Conservation (phyloP, 257 asterid genomes). For the Hygrophila difformis region DNA sequence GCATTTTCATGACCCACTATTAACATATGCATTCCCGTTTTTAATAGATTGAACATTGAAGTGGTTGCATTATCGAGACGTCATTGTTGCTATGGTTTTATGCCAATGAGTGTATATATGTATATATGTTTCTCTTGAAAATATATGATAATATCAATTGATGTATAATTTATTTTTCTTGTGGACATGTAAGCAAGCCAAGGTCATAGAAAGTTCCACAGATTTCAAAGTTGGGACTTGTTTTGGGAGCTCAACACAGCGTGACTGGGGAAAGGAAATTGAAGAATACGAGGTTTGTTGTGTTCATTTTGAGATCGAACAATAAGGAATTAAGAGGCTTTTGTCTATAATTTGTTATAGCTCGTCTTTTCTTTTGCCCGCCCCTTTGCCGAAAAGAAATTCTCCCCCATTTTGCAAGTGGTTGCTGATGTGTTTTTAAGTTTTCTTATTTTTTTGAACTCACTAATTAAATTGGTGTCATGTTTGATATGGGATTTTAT, state of each 20-base stretch:
- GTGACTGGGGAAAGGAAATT: constrained; percentile 74
- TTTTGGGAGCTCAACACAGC: constrained; percentile 52
- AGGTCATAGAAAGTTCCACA: constrained; percentile 60
- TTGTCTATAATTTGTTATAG: constrained; percentile 10
- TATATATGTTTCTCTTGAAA: constrained; percentile 20
- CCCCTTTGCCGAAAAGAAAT: constrained; percentile 3
- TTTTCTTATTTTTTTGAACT: neutral
- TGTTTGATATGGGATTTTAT: neutral
- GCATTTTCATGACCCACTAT: too few relatives aligned
- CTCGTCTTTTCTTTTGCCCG: neutral
- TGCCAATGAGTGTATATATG: neutral
- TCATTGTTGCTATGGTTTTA: too few relatives aligned
- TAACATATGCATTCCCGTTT: too few relatives aligned
- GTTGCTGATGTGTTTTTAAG: neutral
- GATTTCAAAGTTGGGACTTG: constrained; percentile 66
- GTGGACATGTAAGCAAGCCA: constrained; percentile 64
- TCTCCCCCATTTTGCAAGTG: constrained; percentile 2
- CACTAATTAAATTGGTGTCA: neutral
- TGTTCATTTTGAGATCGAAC: constrained; percentile 11
- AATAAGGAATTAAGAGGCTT: neutral
- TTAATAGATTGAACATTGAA: too few relatives aligned
- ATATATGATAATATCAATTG: neutral
- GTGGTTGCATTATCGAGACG: too few relatives aligned
- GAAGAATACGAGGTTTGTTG: constrained; percentile 82
- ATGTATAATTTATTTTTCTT: neutral